phyloP scores from a whole-genome alignment of 2,329 filamentous ascomycete genomes.

The Myotisia sp. region DNA sequence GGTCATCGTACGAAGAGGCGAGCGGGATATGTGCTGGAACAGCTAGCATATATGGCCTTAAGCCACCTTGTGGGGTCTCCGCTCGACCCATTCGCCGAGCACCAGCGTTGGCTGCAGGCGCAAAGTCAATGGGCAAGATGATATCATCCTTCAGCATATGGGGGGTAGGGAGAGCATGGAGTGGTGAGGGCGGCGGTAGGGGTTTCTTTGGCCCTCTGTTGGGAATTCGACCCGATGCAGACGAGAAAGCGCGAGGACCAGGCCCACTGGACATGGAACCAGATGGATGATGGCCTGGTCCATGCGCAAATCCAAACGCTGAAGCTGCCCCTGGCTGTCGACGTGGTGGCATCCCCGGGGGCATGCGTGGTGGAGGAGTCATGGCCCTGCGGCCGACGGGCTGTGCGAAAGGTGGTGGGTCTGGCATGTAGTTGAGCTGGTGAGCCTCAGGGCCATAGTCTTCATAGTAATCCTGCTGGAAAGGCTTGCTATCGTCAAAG shows the following conservation, averaged over 20 bases:
- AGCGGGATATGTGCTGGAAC: slow-evolving; percentile 65
- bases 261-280: slow-evolving; percentile 17
- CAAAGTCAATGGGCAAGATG: slow-evolving; percentile 68
- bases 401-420: slow-evolving; percentile 55
- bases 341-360: slow-evolving; percentile 39
- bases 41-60: slow-evolving; percentile 57
- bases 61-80: slow-evolving; percentile 44
- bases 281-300: slow-evolving; percentile 13
- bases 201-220: slow-evolving; percentile 40
- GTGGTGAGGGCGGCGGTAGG: slow-evolving; percentile 56
- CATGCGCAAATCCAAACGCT: slow-evolving; percentile 15
- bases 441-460: slow-evolving; percentile 53
- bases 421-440: slow-evolving; percentile 28
- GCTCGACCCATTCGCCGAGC: slow-evolving; percentile 56
- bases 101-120: slow-evolving; percentile 54
- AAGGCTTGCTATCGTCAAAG: slow-evolving; percentile 66
- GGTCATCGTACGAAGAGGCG: slow-evolving; percentile 71
- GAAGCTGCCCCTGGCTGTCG: slow-evolving; percentile 19
- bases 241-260: slow-evolving; percentile 49
- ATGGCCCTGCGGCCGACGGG: slow-evolving; percentile 79
- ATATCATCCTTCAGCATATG: slow-evolving; percentile 70
- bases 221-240: slow-evolving; percentile 39
- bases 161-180: slow-evolving; percentile 70
- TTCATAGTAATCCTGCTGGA: slow-evolving; percentile 51
- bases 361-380: slow-evolving; percentile 72